A percentile compares a stretch with the other conserved stretches of the same genome.
Conservation (phyloP, 2,329 filamentous ascomycete genomes). For the Aspergillus japonicus region DNA sequence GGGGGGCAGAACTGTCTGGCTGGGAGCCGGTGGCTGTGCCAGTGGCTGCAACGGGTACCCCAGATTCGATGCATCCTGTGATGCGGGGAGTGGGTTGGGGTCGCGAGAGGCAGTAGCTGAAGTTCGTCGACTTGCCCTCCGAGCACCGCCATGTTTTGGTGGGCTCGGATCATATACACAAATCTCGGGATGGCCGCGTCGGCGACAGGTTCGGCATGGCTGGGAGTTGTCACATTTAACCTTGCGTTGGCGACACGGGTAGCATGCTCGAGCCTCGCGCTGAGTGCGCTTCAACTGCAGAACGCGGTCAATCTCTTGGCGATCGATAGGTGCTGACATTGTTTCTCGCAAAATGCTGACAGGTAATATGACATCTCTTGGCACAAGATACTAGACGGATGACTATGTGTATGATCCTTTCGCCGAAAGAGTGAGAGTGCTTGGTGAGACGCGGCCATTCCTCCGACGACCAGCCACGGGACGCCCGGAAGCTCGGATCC, state of each 20-base stretch:
- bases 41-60: neutral
- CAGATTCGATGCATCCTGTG: neutral
- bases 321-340: conserved; percentile 15
- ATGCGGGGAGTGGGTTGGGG: neutral
- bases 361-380: neutral
- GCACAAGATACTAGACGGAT: neutral
- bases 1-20: neutral
- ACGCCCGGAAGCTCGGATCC: neutral
- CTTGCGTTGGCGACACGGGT: conserved; percentile 37
- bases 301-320: conserved; percentile 30
- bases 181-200: conserved; percentile 30
- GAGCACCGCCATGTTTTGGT: neutral
- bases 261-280: conserved; percentile 33
- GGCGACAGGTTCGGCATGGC: conserved; percentile 31
- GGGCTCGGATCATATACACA: conserved; percentile 24
- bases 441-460: neutral
- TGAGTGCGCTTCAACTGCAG: conserved; percentile 29
- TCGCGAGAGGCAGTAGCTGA: neutral
- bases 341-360: neutral
- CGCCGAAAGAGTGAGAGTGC: neutral
- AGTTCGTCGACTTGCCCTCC: neutral
- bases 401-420: neutral
- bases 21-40: neutral
- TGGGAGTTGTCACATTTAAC: conserved; percentile 34
- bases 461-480: neutral